Conservation (phyloP, 805 yeast species). For the Candida namnaoensis region DNA sequence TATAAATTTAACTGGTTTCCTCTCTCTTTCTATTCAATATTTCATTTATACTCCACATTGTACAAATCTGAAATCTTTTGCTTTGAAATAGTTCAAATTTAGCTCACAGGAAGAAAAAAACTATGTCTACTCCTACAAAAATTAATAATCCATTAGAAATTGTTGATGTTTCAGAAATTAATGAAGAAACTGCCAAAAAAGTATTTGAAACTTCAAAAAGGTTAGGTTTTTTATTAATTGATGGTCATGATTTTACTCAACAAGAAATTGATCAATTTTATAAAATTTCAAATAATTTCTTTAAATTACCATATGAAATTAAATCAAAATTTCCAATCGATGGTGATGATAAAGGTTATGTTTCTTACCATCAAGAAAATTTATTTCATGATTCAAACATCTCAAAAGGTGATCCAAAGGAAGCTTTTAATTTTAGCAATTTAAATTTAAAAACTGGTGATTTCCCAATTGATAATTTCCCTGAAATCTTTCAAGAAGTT, state of each 20-base stretch:
- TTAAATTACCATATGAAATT: constrained; percentile 36
- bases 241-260: constrained; percentile 49
- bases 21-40: too few relatives aligned
- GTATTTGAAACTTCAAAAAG: constrained; percentile 41
- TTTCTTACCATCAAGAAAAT: constrained; percentile 41
- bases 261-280: constrained; percentile 41
- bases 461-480: constrained; percentile 29
- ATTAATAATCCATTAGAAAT: constrained; percentile 38
- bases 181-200: constrained; percentile 20
- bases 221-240: constrained; percentile 53
- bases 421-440: constrained; percentile 55
- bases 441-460: constrained; percentile 39
- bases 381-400: constrained; percentile 9
- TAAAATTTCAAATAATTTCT: constrained; percentile 36
- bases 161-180: constrained; percentile 44
- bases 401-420: constrained; percentile 44
- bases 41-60: too few relatives aligned
- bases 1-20: too few relatives aligned
- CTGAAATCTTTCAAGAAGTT: constrained; percentile 35
- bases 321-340: constrained; percentile 42
- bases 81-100: too few relatives aligned
- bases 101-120: too few relatives aligned
- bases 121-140: too few relatives aligned
- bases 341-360: constrained; percentile 44
- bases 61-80: too few relatives aligned